phyloP scores from a whole-genome alignment of 2,329 filamentous ascomycete genomes.

The Grosmannia penicillata region DNA sequence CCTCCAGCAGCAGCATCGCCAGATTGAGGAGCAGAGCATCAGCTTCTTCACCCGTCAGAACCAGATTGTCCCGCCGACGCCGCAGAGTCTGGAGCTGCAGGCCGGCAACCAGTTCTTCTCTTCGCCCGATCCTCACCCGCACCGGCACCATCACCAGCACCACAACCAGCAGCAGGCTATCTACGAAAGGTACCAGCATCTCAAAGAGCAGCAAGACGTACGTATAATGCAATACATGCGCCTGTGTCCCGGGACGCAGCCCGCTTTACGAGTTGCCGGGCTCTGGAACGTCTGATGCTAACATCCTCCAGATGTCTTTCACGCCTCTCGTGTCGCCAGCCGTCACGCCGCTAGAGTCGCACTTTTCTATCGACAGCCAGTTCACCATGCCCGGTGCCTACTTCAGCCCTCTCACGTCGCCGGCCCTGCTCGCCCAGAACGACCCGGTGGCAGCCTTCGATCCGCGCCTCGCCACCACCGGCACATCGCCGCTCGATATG shows the following conservation, averaged over 20 bases:
- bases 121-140: conserved; percentile 39
- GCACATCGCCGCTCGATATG: conserved; percentile 39
- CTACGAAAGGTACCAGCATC: conserved; percentile 15
- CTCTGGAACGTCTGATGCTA: not conserved
- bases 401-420: conserved; percentile 73
- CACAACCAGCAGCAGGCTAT: conserved; percentile 35
- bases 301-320: conserved; percentile 46
- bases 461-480: conserved; percentile 24
- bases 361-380: conserved; percentile 44
- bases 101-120: conserved; percentile 46
- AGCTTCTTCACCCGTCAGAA: conserved; percentile 39
- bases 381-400: conserved; percentile 57
- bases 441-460: conserved; percentile 32
- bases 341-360: conserved; percentile 62
- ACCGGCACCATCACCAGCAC: conserved; percentile 29
- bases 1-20: conserved; percentile 43
- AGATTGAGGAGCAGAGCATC: conserved; percentile 40
- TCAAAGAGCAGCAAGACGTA: conserved; percentile 57
- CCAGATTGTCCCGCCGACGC: conserved; percentile 60
- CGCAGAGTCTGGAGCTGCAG: conserved; percentile 67
- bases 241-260: too few relatives aligned
- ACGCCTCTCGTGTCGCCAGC: conserved; percentile 75
- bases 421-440: conserved; percentile 60
- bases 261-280: not conserved
- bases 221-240: too few relatives aligned